phyloP scores from a whole-genome alignment of 352 stramenopile genomes.

The Aphanomyces cochlioides region DNA sequence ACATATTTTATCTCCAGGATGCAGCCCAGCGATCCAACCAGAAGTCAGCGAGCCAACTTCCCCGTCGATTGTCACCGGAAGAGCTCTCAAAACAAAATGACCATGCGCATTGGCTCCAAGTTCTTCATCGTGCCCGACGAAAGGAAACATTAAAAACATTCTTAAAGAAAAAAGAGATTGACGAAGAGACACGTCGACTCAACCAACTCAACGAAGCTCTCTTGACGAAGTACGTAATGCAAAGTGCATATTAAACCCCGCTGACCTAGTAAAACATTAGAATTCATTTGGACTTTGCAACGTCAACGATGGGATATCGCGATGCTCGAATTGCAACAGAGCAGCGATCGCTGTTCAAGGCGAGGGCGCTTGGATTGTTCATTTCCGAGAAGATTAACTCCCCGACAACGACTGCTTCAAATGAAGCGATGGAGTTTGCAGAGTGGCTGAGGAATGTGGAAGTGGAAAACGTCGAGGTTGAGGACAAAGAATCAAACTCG shows the following conservation, averaged over 20 bases:
- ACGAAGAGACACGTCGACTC: constrained; percentile 7
- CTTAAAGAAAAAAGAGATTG: constrained; percentile 16
- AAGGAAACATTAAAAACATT: constrained; percentile 36
- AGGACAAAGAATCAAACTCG: constrained; percentile 45
- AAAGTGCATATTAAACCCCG: neutral
- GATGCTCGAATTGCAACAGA: constrained; percentile 47
- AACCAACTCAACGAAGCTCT: constrained; percentile 1
- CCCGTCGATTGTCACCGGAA: constrained; percentile 36
- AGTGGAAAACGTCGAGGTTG: constrained; percentile 42
- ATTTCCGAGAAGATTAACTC: constrained; percentile 42
- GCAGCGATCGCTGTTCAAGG: constrained; percentile 2
- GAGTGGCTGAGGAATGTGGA: constrained; percentile 50
- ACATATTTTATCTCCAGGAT: neutral
- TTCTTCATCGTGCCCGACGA: constrained; percentile 45
- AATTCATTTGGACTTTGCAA: constrained; percentile 4
- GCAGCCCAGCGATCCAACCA: neutral
- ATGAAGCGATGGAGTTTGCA: constrained; percentile 40
- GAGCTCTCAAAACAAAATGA: constrained; percentile 50
- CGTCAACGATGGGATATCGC: constrained; percentile 46
- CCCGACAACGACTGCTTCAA: constrained; percentile 39
- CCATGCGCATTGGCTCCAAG: constrained; percentile 61
- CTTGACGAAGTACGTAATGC: neutral
- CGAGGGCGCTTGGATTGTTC: constrained; percentile 54
- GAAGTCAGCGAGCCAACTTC: neutral
- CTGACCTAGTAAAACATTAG: neutral